phyloP scores from a whole-genome alignment of 2,329 filamentous ascomycete species.

The Rutstroemia sp. region DNA sequence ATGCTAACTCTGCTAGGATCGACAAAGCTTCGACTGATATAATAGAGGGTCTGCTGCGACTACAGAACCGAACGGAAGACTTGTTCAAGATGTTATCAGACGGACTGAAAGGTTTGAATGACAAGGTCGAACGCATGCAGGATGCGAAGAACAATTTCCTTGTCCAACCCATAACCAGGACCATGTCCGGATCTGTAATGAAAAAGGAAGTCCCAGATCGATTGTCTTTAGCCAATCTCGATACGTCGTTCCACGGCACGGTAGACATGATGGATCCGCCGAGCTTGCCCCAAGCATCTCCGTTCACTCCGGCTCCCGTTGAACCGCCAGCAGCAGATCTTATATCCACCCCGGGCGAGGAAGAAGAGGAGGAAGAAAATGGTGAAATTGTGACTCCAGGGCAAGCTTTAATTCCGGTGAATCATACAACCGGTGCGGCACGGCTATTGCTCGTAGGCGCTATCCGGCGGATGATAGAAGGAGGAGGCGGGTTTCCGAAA shows the following conservation, averaged over 20 bases:
- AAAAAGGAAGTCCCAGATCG: no score
- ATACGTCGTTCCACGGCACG: no score
- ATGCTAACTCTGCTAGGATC: conserved; percentile 25
- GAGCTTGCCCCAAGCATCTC: background rate
- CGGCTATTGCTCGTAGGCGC: conserved; percentile 67
- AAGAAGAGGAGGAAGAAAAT: conserved; percentile 36
- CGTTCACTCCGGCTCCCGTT: background rate
- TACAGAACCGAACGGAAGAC: conserved; percentile 11
- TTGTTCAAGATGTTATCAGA: conserved; percentile 2
- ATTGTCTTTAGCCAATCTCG: no score
- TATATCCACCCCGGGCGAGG: background rate
- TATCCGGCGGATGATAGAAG: conserved; percentile 50
- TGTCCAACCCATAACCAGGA: background rate
- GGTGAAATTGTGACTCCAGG: conserved; percentile 42
- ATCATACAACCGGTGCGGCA: conserved; percentile 87
- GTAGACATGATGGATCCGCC: background rate
- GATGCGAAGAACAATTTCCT: background rate
- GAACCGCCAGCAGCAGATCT: background rate
- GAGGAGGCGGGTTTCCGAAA: conserved; percentile 40
- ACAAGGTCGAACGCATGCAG: background rate
- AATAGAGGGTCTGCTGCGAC: conserved; percentile 37
- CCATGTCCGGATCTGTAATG: no score
- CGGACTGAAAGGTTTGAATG: conserved; percentile 13
- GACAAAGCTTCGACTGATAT: conserved; percentile 57
- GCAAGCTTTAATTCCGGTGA: conserved; percentile 66